Conservation (phyloP, 768 basidiomycete genomes). For the Trametopsis cervina region DNA sequence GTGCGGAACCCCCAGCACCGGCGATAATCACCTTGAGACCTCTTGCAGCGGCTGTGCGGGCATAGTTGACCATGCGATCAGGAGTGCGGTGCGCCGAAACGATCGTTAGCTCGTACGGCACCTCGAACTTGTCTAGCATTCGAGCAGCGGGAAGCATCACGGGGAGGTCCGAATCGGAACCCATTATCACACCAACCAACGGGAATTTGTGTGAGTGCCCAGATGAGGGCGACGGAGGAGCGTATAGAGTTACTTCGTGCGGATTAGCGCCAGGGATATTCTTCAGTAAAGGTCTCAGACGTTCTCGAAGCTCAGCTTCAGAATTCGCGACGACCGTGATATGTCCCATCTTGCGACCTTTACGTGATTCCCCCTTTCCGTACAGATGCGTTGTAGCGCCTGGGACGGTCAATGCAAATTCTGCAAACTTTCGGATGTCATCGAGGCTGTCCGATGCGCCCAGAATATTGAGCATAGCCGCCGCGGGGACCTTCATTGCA, state of each 20-base stretch:
- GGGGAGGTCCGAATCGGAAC: conserved; percentile 96
- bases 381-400: conserved; percentile 88
- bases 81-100: conserved; percentile 97
- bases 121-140: conserved; percentile 71
- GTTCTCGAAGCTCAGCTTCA: conserved; percentile 63
- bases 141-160: conserved; percentile 85
- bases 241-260: conserved; percentile 46
- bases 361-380: conserved; percentile 86
- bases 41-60: conserved; percentile 60
- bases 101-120: conserved; percentile 92
- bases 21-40: conserved; percentile 79
- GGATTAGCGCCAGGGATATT: conserved; percentile 44
- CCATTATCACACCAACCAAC: conserved; percentile 94
- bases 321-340: conserved; percentile 81
- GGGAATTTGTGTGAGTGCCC: conserved; percentile 62
- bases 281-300: conserved; percentile 69
- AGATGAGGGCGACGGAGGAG: conserved; percentile 37
- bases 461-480: conserved; percentile 93
- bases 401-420: conserved; percentile 57
- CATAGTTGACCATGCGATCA: conserved; percentile 75
- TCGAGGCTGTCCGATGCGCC: conserved; percentile 66
- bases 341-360: conserved; percentile 97
- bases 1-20: conserved; percentile 97
- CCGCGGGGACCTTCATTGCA: conserved; percentile 75
- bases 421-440: conserved; percentile 47